Evolutionary conservation across 2,329 filamentous ascomycete species (phyloP).

Genomic region (Penicillium sp.): DNA sequence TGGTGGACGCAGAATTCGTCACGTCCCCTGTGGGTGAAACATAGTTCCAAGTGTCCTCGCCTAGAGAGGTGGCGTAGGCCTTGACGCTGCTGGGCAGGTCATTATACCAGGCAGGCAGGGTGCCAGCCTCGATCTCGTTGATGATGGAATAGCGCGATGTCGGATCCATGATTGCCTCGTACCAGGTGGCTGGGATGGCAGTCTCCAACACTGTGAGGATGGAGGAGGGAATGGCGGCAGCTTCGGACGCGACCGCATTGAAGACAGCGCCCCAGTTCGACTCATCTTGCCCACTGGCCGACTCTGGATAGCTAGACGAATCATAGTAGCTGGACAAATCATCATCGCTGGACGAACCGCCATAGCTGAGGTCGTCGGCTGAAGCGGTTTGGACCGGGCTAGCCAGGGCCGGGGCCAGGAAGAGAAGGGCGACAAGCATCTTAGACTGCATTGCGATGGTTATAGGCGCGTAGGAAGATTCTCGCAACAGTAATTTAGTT

Average conservation of each 20-base stretch:
- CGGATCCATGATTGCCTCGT: conserved; percentile 18
- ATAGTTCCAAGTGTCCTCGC: too few relatives aligned
- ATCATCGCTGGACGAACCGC: neutral
- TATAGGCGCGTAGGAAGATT: too few relatives aligned
- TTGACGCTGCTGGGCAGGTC: conserved; percentile 24
- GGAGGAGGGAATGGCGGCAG: conserved; percentile 14
- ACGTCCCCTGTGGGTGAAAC: neutral
- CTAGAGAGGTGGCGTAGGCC: conserved; percentile 21
- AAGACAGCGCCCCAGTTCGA: neutral
- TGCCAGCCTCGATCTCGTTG: conserved; percentile 20
- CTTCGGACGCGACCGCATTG: conserved; percentile 1
- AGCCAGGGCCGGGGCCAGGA: conserved; percentile 24
- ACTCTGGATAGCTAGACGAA: too few relatives aligned
- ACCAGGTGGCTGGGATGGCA: conserved; percentile 24
- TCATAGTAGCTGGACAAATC: too few relatives aligned
- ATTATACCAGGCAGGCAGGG: conserved; percentile 29
- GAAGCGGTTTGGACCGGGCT: conserved; percentile 9
- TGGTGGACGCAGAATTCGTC: neutral
- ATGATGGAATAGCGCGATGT: conserved; percentile 13
- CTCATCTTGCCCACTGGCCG: too few relatives aligned
- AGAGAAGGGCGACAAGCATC: conserved; percentile 20
- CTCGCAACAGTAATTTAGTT: too few relatives aligned
- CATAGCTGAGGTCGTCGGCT: neutral
- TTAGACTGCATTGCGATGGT: conserved; percentile 27
- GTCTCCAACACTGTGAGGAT: conserved; percentile 28